phyloP scores from a whole-genome alignment of 1,139 yeast genomes.

The Saccharomyces hybrid region DNA sequence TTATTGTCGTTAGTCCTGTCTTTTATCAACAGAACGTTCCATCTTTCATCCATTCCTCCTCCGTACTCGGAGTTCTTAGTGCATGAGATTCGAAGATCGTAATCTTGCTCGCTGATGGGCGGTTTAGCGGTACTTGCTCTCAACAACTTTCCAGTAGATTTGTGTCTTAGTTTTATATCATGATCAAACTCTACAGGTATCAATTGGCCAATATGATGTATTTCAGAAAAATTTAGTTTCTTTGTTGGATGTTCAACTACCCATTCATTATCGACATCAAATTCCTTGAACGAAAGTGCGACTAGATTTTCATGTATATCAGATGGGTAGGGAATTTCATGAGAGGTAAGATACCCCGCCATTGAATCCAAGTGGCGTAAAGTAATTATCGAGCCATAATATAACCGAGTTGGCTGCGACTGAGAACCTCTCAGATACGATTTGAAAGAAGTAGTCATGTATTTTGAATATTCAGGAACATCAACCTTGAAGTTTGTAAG shows the following conservation, averaged over 20 bases:
- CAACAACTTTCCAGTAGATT: conserved; percentile 49
- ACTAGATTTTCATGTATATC: conserved; percentile 66
- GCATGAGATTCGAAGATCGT: conserved; percentile 65
- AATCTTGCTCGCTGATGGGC: conserved; percentile 74
- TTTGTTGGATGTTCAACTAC: conserved; percentile 40
- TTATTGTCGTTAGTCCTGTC: conserved; percentile 3
- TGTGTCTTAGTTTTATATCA: conserved; percentile 53
- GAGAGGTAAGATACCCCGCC: conserved; percentile 65
- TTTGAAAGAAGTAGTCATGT: conserved; percentile 51
- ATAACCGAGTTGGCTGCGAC: conserved; percentile 39
- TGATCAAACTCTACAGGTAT: conserved; percentile 43
- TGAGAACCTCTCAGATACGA: conserved; percentile 36
- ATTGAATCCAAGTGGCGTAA: conserved; percentile 52
- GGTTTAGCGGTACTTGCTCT: conserved; percentile 56
- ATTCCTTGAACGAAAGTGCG: conserved; percentile 46
- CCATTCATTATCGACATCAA: conserved; percentile 58
- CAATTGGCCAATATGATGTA: conserved; percentile 27
- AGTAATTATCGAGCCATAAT: conserved; percentile 59
- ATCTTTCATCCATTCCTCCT: conserved; percentile 48
- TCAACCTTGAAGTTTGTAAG: conserved; percentile 38
- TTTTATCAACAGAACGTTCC: conserved; percentile 27
- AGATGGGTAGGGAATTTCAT: conserved; percentile 42
- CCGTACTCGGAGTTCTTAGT: conserved; percentile 42
- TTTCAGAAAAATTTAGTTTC: conserved; percentile 4
- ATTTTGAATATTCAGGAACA: conserved; percentile 40